phyloP scores from a whole-genome alignment of 2,329 filamentous ascomycete genomes.

The Monosporascus sp. region DNA sequence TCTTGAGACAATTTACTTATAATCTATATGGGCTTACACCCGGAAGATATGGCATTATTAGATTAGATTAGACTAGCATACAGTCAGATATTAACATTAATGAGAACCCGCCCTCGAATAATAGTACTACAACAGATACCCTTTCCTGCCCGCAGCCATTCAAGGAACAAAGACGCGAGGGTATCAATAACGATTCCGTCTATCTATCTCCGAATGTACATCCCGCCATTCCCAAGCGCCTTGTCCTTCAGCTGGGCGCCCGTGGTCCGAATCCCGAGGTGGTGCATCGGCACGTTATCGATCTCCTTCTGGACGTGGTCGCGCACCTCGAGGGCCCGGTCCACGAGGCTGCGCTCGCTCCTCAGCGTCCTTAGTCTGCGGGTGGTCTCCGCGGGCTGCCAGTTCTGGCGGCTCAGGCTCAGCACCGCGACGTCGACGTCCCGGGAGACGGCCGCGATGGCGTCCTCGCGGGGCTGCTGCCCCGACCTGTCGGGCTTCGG shows the following conservation, averaged over 20 bases:
- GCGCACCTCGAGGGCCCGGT: slow-evolving; percentile 44
- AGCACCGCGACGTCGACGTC: slow-evolving; percentile 41
- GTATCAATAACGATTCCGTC: background rate
- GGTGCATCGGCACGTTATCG: slow-evolving; percentile 55
- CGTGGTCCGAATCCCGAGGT: slow-evolving; percentile 52
- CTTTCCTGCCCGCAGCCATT: no score
- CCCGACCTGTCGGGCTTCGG: slow-evolving; percentile 7
- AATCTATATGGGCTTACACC: no score
- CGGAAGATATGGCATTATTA: no score
- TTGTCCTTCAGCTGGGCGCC: slow-evolving; percentile 43
- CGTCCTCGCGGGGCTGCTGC: slow-evolving; percentile 13
- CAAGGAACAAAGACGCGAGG: no score
- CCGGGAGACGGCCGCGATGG: slow-evolving; percentile 27
- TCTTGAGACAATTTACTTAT: no score
- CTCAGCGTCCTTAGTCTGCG: slow-evolving; percentile 33
- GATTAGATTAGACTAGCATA: no score
- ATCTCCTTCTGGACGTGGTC: slow-evolving; percentile 48
- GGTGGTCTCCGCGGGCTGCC: slow-evolving; percentile 37
- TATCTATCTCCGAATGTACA: slow-evolving; percentile 38
- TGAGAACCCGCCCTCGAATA: no score
- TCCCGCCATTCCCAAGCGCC: slow-evolving; percentile 42
- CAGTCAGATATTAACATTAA: no score
- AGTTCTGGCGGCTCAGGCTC: slow-evolving; percentile 42
- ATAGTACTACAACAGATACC: no score
- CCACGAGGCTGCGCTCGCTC: slow-evolving; percentile 37